Base-by-base conservation (phyloP, 1,284 basidiomycete species). In the Somion occarium region DNA sequence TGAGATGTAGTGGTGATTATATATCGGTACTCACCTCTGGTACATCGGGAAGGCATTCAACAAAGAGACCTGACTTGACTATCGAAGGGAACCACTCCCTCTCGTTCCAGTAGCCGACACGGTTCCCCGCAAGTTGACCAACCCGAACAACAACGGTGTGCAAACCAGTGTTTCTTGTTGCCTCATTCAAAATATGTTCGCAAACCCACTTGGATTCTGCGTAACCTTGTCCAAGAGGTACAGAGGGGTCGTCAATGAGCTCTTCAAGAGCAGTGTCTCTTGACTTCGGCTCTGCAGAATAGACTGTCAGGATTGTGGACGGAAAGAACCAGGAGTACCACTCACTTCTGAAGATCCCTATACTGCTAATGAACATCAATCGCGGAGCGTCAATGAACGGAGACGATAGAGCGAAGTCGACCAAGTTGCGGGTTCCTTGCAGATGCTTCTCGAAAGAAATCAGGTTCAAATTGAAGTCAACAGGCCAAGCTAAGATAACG, bases 71-170 rank as follows among this genome's bases (percentile, higher is more conserved):
- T 0, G 50, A 52, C 23, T 46, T 45, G 18, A 71, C 58, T 44
- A 73, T 57, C 30, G 58, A 51, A 12, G 68, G 70, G 2, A 69
- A 48, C 55, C 63, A 65, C 19, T 70, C 64, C 24, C 52, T 54
- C 20, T 53, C 27, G 44, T 64, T 67, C 67, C 68, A 70, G 26
- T 49, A 50, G 0, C 68, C 67, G 45, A 41, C 59, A 41, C 25
- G 51, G 20, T 54, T 61, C 43, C 66, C 69, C 46, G 59, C 51
- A 4, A 64, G 50, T 48, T 66, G 64, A 11, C 62, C 62, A 3
- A 65, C 50, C 11, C 64, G 60, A 19, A 65, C 56, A 5, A 54
- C 52, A n/a, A 52, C 50, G 5, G 60, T 30, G 9, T 38, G 46
- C 12, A 66, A 50, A 11, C 50, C 37, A 5, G 55, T 56, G 38